Conservation (phyloP, 768 basidiomycete species). For the Phaeotremella fagi region DNA sequence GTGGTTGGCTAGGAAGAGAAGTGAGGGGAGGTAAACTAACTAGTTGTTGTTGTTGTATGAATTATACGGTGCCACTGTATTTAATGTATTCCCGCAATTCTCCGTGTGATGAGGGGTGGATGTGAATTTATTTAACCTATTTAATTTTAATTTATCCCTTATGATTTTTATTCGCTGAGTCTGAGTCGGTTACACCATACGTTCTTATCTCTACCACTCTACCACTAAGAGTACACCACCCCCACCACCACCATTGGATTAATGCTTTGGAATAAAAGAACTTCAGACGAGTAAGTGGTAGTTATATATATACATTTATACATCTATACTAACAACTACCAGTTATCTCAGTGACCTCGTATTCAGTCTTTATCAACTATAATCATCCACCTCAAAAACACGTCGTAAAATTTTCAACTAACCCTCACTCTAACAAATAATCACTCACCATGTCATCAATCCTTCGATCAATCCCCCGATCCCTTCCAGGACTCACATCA, state of each 20-base stretch:
- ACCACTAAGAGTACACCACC: too few species aligned
- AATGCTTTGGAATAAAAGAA: slow-evolving; percentile 46
- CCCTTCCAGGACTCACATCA: background rate
- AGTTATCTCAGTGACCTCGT: slow-evolving; percentile 46
- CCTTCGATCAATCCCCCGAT: slow-evolving; percentile 7
- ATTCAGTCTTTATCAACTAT: slow-evolving; percentile 34
- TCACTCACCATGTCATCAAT: slow-evolving; percentile 15
- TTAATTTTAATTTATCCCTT: too few species aligned
- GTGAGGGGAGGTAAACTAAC: background rate
- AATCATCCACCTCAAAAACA: slow-evolving; percentile 14
- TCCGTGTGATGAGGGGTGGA: too few species aligned
- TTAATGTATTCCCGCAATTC: too few species aligned
- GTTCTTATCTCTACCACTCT: too few species aligned
- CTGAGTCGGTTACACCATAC: too few species aligned
- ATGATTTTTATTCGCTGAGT: too few species aligned
- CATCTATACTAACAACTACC: background rate
- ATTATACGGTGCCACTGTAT: too few species aligned
- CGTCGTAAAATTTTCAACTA: too few species aligned
- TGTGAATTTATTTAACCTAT: too few species aligned
- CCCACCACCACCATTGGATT: slow-evolving; percentile 11
- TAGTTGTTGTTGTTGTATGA: background rate
- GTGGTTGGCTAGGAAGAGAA: background rate
- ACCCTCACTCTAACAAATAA: background rate
- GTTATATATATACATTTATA: too few species aligned
- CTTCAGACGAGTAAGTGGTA: slow-evolving; percentile 49